These are phyloP conservation scores for Cocos nucifera DNA, from an alignment of 176 grass and related monocot species.

Conservation along the genomic window DNA sequence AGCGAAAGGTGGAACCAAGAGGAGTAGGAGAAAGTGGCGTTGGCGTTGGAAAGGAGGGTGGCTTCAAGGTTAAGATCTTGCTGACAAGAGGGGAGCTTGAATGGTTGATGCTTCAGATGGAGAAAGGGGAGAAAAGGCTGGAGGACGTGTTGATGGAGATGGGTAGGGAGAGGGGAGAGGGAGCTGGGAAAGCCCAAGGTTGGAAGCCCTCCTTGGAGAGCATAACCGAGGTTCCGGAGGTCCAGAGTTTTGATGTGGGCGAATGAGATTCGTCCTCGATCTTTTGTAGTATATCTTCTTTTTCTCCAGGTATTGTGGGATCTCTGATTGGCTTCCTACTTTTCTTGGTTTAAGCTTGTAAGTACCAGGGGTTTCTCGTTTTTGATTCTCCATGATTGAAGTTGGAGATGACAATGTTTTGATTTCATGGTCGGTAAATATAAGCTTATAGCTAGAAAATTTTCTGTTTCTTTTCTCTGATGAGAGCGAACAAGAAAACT, in stretches of 20 bases:
- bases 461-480: no score
- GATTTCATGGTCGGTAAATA: no score
- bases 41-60: background rate
- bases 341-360: no score
- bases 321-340: no score
- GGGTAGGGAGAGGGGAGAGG: slow-evolving; percentile 1
- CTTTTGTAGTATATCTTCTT: no score
- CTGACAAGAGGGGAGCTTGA: slow-evolving; percentile 21
- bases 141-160: slow-evolving; percentile 28
- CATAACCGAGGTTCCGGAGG: slow-evolving; percentile 19
- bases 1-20: background rate
- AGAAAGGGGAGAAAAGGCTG: slow-evolving; percentile 15
- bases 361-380: no score
- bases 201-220: slow-evolving; percentile 24
- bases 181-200: background rate
- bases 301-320: no score
- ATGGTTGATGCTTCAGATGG: slow-evolving; percentile 17
- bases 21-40: background rate
- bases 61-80: slow-evolving; percentile 24
- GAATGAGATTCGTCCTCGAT: no score
- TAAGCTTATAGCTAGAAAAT: no score
- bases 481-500: no score
- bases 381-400: no score
- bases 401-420: no score
- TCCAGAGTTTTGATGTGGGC: background rate